A percentile compares a stretch with the other conserved stretches of the same genome.
Evolutionary conservation across 2,329 filamentous ascomycete genomes (phyloP).

Genomic region (Huntiella decipiens): DNA sequence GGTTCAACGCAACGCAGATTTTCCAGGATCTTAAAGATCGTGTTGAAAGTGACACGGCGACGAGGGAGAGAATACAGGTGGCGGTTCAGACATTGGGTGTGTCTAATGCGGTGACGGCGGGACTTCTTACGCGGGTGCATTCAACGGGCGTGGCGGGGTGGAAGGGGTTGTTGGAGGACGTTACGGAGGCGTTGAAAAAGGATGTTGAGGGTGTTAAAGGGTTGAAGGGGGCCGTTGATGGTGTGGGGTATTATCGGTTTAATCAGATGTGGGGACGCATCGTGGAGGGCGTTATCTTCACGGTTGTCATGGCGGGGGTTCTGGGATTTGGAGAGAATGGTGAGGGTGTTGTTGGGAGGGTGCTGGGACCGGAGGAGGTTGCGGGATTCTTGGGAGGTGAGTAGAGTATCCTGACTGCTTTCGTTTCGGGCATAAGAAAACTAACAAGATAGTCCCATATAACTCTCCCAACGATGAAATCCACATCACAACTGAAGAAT

Average conservation of each 20-base stretch:
- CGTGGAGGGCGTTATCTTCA: slow-evolving; percentile 57
- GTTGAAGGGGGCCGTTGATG: slow-evolving; percentile 54
- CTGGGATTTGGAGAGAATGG: slow-evolving; percentile 30
- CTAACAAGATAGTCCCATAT: slow-evolving; percentile 32
- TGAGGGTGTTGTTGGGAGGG: slow-evolving; percentile 33
- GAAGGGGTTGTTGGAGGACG: slow-evolving; percentile 43
- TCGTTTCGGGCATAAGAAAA: not conserved
- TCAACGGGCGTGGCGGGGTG: slow-evolving; percentile 52
- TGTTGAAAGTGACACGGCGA: slow-evolving; percentile 2
- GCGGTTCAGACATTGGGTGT: slow-evolving; percentile 7
- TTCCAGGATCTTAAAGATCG: slow-evolving; percentile 9
- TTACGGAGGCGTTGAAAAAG: slow-evolving; percentile 51
- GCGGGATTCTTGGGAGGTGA: slow-evolving; percentile 57
- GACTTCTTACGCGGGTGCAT: slow-evolving; percentile 37
- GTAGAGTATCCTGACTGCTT: not conserved
- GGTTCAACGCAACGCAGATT: slow-evolving; percentile 5
- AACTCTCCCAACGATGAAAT: slow-evolving; percentile 89
- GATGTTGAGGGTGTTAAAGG: slow-evolving; percentile 53
- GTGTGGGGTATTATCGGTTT: slow-evolving; percentile 86
- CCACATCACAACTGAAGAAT: slow-evolving; percentile 94
- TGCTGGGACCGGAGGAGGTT: slow-evolving; percentile 77
- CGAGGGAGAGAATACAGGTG: slow-evolving; percentile 2
- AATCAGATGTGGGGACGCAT: slow-evolving; percentile 72
- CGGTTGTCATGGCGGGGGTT: slow-evolving; percentile 46
- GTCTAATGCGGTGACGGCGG: slow-evolving; percentile 6